These are phyloP conservation scores for Chrysosphaeria jannelii DNA, from an alignment of 2,329 filamentous ascomycete genomes.

Conservation along the genomic window DNA sequence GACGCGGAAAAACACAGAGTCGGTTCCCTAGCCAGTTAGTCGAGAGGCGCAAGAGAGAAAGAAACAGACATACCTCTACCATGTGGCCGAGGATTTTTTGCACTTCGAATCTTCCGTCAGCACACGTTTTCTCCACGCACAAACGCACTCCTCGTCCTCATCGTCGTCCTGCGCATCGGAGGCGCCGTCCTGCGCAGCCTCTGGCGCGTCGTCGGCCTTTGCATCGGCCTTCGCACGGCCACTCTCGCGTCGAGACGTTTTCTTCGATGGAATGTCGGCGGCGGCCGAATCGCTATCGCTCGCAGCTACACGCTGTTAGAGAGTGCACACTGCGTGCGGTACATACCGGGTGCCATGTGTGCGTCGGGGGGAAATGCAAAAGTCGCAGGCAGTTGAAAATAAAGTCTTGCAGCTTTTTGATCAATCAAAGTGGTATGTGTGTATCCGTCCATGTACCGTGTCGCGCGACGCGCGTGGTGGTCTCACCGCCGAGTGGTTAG, in stretches of 20 bases:
- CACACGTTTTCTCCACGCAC: slow-evolving; percentile 3
- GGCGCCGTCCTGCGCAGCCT: slow-evolving; percentile 4
- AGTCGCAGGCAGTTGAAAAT: too few relatives aligned
- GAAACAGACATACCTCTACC: slow-evolving; percentile 12
- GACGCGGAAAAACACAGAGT: slow-evolving; percentile 36
- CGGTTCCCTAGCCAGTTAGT: slow-evolving; percentile 11
- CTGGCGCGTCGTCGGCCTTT: slow-evolving; percentile 1
- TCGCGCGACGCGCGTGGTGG: too few relatives aligned
- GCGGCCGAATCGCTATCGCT: slow-evolving; percentile 5
- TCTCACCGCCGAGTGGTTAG: too few relatives aligned
- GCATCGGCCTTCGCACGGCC: background rate
- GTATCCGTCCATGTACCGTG: too few relatives aligned
- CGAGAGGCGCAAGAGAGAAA: background rate
- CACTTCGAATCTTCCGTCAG: slow-evolving; percentile 31
- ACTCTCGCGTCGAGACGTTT: slow-evolving; percentile 1
- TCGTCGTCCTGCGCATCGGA: slow-evolving; percentile 8
- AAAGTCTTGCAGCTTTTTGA: too few relatives aligned
- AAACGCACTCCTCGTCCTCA: slow-evolving; percentile 8
- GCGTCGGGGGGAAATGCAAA: too few relatives aligned
- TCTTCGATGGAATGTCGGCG: slow-evolving; percentile 2
- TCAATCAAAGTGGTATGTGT: too few relatives aligned
- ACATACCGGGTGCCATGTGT: too few relatives aligned
- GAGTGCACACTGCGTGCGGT: too few relatives aligned
- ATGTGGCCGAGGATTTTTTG: slow-evolving; percentile 41
- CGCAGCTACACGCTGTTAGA: too few relatives aligned